These are phyloP conservation scores for Dichomitus squalens DNA, from an alignment of 1,284 basidiomycete species.

Conservation along the genomic window DNA sequence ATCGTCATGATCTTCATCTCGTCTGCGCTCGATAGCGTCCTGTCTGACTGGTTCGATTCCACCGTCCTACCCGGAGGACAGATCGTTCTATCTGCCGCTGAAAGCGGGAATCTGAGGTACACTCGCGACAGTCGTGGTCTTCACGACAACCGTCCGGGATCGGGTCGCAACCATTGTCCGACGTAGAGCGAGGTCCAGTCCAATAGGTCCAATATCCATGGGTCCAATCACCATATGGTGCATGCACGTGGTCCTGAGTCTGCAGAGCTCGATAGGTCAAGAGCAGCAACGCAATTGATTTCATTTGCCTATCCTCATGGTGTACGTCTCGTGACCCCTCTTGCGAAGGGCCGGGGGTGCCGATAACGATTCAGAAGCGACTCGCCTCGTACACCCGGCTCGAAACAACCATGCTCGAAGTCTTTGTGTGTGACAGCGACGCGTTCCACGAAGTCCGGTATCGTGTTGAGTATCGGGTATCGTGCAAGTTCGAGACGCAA, in stretches of 20 bases:
- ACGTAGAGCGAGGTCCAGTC: background rate
- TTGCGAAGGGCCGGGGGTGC: slow-evolving; percentile 15
- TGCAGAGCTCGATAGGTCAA: slow-evolving; percentile 5
- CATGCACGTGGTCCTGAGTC: background rate
- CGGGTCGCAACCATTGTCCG: background rate
- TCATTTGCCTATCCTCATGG: slow-evolving; percentile 29
- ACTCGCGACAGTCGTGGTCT: background rate
- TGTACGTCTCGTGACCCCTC: slow-evolving; percentile 28
- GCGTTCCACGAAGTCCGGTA: slow-evolving; percentile 4
- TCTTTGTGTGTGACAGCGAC: slow-evolving; percentile 9
- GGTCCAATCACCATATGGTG: no score
- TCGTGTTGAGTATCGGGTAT: slow-evolving; percentile 1
- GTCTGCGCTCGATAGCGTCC: background rate
- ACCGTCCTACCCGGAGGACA: background rate
- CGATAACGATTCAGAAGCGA: slow-evolving; percentile 18
- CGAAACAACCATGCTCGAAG: slow-evolving; percentile 22
- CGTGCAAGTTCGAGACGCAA: background rate
- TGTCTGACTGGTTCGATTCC: background rate
- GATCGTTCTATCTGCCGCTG: background rate
- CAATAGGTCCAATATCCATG: background rate
- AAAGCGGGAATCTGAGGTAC: background rate
- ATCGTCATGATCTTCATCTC: background rate
- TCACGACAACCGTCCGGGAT: background rate
- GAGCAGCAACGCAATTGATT: slow-evolving; percentile 8
- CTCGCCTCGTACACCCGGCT: slow-evolving; percentile 26